Evolutionary conservation across 2,329 filamentous ascomycete species (phyloP).

Genomic region (Colletotrichum simmondsii): DNA sequence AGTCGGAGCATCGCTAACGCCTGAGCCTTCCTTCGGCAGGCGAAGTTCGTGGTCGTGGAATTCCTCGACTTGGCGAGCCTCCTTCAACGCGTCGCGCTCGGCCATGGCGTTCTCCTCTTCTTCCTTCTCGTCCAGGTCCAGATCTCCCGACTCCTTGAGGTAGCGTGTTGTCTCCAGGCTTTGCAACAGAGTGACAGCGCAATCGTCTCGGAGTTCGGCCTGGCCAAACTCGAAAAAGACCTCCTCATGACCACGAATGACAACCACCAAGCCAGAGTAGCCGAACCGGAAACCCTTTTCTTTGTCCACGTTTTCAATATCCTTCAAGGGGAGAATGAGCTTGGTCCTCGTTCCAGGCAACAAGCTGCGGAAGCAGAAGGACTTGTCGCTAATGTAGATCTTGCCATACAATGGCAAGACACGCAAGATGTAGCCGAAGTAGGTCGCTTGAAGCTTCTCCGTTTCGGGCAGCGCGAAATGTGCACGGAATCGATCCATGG

Average conservation of each 20-base stretch:
- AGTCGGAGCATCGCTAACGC: conserved; percentile 70
- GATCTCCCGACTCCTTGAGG: conserved; percentile 74
- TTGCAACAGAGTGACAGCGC: conserved; percentile 82
- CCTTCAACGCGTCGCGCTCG: conserved; percentile 83
- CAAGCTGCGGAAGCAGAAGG: conserved; percentile 93
- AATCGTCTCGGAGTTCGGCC: conserved; percentile 86
- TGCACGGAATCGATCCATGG: conserved; percentile 84
- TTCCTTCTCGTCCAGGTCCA: conserved; percentile 75
- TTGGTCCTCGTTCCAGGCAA: conserved; percentile 92
- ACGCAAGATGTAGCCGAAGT: conserved; percentile 91
- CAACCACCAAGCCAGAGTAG: conserved; percentile 90
- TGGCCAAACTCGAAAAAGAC: conserved; percentile 94
- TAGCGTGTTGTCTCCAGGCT: conserved; percentile 79
- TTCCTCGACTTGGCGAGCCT: conserved; percentile 69
- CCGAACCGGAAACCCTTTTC: conserved; percentile 95
- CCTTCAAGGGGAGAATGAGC: conserved; percentile 87
- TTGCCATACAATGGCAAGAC: conserved; percentile 95
- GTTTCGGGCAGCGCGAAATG: conserved; percentile 90
- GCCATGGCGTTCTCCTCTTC: conserved; percentile 80
- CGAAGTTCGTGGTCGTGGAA: conserved; percentile 62
- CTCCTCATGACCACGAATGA: conserved; percentile 94
- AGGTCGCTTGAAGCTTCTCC: conserved; percentile 88
- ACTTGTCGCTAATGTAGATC: conserved; percentile 89
- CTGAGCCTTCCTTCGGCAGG: conserved; percentile 58
- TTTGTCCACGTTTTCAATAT: conserved; percentile 93